Percentiles rank a stretch among this genome's conserved stretches.
phyloP scores from a whole-genome alignment of 192 early-diverging fungal species.

The Backusella tuberculispora region DNA sequence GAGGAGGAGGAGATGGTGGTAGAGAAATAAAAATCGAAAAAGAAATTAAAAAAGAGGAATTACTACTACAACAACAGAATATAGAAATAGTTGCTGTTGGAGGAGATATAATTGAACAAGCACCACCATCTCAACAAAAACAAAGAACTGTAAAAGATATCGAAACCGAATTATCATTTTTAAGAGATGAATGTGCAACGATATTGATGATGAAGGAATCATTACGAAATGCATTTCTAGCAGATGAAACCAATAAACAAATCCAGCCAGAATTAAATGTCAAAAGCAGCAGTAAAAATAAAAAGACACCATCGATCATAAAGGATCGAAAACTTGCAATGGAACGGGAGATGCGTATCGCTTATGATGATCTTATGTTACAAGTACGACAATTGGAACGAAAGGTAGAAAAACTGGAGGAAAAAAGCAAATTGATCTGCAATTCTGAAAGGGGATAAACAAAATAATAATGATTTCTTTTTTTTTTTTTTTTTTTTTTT shows the following conservation, averaged over 20 bases:
- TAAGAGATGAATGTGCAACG: constrained; percentile 24
- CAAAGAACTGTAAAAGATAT: neutral
- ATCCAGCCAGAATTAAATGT: neutral
- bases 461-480: neutral
- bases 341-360: constrained; percentile 30
- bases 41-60: neutral
- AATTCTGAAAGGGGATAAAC: neutral
- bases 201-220: constrained; percentile 34
- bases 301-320: neutral
- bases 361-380: constrained; percentile 34
- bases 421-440: constrained; percentile 8
- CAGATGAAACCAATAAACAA: neutral
- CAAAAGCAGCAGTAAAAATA: neutral
- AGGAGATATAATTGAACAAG: neutral
- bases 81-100: too few relatives aligned
- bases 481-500: constrained; percentile 1
- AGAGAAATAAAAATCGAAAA: neutral
- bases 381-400: constrained; percentile 33
- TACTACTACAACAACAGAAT: neutral
- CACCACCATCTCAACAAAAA: neutral
- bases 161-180: constrained; percentile 25
- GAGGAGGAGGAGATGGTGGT: neutral
- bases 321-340: constrained; percentile 19
- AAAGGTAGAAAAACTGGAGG: constrained; percentile 23
- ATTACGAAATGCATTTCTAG: constrained; percentile 27